Evolutionary conservation across 352 stramenopile genomes (phyloP).

Genomic region (Phytopythium boreale): DNA sequence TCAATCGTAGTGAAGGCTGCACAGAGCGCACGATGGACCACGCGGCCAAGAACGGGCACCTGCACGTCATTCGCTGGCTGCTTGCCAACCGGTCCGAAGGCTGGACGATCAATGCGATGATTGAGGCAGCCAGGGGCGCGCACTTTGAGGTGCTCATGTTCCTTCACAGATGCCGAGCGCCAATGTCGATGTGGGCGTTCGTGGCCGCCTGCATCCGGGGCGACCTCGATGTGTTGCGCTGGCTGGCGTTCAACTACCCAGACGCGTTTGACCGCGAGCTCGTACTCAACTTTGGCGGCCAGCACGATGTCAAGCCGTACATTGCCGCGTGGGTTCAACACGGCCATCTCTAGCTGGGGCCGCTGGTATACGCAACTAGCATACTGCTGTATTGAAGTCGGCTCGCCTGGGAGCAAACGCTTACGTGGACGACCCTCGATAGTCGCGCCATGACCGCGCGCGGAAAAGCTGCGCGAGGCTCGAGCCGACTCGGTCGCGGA

Average conservation of each 20-base stretch:
- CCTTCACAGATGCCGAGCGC: background rate
- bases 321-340: too few species aligned
- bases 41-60: slow-evolving; percentile 19
- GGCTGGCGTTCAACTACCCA: background rate
- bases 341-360: background rate
- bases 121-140: background rate
- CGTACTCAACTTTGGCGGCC: background rate
- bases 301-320: background rate
- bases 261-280: background rate
- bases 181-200: too few species aligned
- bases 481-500: slow-evolving; percentile 13
- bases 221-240: background rate
- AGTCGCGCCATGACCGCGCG: background rate
- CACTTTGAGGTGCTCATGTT: background rate
- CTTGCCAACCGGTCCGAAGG: slow-evolving; percentile 20
- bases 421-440: background rate
- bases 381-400: too few species aligned
- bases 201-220: background rate
- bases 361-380: background rate
- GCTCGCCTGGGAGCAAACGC: background rate
- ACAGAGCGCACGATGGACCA: slow-evolving; percentile 28
- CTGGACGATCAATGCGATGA: background rate
- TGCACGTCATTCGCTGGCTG: slow-evolving; percentile 25
- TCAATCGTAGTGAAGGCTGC: slow-evolving; percentile 17
- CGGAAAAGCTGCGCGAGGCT: slow-evolving; percentile 3